Conservation (phyloP, 2,329 filamentous ascomycete species). For the Cladosporium sp. region DNA sequence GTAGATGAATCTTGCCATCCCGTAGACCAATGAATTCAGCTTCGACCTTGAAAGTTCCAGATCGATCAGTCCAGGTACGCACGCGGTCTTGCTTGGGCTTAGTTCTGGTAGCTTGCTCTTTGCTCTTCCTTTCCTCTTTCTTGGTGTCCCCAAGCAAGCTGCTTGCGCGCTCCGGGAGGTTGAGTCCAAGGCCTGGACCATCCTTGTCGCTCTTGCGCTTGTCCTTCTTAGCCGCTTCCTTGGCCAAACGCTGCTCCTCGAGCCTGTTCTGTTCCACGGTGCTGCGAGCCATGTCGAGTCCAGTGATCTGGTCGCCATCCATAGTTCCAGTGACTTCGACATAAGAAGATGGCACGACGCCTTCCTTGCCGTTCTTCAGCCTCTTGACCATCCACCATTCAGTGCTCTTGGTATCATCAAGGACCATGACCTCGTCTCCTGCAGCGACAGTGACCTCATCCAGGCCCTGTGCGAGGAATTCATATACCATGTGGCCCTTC, state of each 20-base stretch:
- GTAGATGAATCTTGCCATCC: constrained; percentile 94
- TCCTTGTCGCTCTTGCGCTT: constrained; percentile 46
- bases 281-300: constrained; percentile 58
- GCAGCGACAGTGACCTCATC: constrained; percentile 90
- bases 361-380: constrained; percentile 87
- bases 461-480: constrained; percentile 93
- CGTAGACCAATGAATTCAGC: constrained; percentile 92
- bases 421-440: constrained; percentile 83
- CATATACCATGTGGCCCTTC: constrained; percentile 83
- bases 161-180: constrained; percentile 72
- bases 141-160: constrained; percentile 57
- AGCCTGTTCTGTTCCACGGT: constrained; percentile 69
- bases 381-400: constrained; percentile 98
- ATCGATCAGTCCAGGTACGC: constrained; percentile 90
- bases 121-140: constrained; percentile 66
- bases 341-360: constrained; percentile 94
- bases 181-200: constrained; percentile 64
- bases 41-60: constrained; percentile 94
- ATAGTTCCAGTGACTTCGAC: constrained; percentile 76
- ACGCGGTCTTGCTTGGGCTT: constrained; percentile 81
- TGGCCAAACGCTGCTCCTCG: constrained; percentile 79
- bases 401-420: constrained; percentile 88
- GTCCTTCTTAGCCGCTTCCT: constrained; percentile 65
- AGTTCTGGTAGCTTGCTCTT: constrained; percentile 61
- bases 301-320: constrained; percentile 47